Conservation (phyloP, 108 stramenopile genomes). For the Cyclotella baltica region DNA sequence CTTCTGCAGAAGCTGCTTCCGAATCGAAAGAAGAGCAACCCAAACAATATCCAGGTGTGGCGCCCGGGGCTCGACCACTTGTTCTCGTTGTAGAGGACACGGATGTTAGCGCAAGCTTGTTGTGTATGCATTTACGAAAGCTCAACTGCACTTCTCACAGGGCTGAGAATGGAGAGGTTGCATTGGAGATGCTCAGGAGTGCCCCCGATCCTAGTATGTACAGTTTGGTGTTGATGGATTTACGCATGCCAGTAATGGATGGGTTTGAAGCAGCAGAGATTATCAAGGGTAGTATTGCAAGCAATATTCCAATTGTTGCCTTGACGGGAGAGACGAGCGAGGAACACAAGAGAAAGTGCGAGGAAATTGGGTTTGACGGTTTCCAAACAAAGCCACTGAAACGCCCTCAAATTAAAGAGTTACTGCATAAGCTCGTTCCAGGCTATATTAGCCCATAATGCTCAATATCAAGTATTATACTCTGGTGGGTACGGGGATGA, state of each 20-base stretch:
- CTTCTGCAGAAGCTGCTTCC: not conserved
- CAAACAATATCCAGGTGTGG: conserved; percentile 41
- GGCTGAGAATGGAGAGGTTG: conserved; percentile 62
- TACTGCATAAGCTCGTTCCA: conserved; percentile 34
- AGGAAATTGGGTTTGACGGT: conserved; percentile 59
- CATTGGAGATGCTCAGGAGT: conserved; percentile 59
- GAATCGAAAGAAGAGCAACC: conserved; percentile 7
- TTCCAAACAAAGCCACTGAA: conserved; percentile 55
- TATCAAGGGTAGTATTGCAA: conserved; percentile 39
- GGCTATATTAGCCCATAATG: conserved; percentile 12
- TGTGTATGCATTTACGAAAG: conserved; percentile 43
- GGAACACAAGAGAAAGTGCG: conserved; percentile 24
- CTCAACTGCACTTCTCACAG: conserved; percentile 45
- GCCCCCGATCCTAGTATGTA: conserved; percentile 46
- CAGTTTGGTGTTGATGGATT: conserved; percentile 71
- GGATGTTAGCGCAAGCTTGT: conserved; percentile 56
- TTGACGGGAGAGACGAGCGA: conserved; percentile 54
- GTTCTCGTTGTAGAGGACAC: conserved; percentile 68
- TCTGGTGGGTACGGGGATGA: no score
- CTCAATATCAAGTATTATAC: not conserved
- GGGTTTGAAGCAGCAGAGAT: conserved; percentile 64
- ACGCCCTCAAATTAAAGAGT: conserved; percentile 30
- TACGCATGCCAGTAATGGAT: conserved; percentile 80
- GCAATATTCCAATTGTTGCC: conserved; percentile 55
- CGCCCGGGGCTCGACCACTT: conserved; percentile 45